phyloP scores from a whole-genome alignment of 2,329 filamentous ascomycete species.

The Bipolaris gigantea region DNA sequence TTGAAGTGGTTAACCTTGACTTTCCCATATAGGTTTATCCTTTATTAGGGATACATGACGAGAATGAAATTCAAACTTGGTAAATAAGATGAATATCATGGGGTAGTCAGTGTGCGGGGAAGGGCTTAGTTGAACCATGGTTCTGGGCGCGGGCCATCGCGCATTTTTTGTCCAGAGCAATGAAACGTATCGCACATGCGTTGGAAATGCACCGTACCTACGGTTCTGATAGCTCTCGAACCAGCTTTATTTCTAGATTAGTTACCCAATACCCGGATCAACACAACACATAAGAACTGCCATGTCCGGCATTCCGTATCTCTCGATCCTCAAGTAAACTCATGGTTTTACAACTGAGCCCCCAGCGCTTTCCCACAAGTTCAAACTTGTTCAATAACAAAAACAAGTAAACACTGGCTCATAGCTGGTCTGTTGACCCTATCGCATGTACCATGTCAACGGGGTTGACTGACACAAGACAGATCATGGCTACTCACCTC shows the following conservation, averaged over 20 bases:
- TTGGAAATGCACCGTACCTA: not conserved
- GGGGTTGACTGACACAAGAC: not conserved
- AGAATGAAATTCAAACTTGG: too few species aligned
- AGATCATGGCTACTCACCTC: slow-evolving; percentile 6
- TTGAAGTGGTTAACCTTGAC: not conserved
- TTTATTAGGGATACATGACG: too few species aligned
- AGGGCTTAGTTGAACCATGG: slow-evolving; percentile 8
- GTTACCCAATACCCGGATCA: not conserved
- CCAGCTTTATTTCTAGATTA: not conserved
- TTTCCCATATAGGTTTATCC: not conserved
- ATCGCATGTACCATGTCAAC: not conserved
- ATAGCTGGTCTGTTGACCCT: not conserved
- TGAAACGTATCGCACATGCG: not conserved
- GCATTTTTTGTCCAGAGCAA: slow-evolving; percentile 5
- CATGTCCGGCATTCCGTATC: not conserved
- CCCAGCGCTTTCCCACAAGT: not conserved
- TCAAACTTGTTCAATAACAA: not conserved
- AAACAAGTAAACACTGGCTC: too few species aligned
- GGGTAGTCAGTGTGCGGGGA: not conserved
- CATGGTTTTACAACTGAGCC: not conserved
- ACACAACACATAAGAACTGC: not conserved
- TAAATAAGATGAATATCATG: not conserved
- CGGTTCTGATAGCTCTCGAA: not conserved
- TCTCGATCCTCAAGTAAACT: not conserved
- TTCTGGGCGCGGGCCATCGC: slow-evolving; percentile 4